Evolutionary conservation across 371 early-diverging fungal species (phyloP), one percentile per base, ranked within the genome.

Genomic region (Lichtheimia ornata): DNA sequence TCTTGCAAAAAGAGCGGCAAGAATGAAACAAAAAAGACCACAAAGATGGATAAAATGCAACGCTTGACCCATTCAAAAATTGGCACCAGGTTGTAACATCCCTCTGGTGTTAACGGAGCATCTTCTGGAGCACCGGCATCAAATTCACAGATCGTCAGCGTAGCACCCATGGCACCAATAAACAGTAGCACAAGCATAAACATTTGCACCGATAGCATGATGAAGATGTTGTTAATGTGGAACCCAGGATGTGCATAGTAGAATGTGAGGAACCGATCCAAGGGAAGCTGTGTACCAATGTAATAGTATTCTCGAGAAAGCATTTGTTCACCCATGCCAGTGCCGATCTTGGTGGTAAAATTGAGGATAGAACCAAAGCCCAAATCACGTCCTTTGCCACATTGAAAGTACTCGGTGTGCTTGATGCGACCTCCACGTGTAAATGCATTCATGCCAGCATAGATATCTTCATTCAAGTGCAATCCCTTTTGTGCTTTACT

Each of bases 261-360:
- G 66, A 94, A 93, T 5, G 94, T 93, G 64, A 95, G 72, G 72
- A 94, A 88, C 4, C 94, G 79, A 65, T 94, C 94, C 15, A 94
- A 65, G 0, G 94, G 91, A 22, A 94, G 76, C 58, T 88, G 89
- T 18, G 92, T 89, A 40, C 94, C 92, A 22, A 95, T 69, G 73
- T 91, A 91, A 71, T 94, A 94, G 69, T 94, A 88, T 66, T 94
- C 96, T 28, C 96, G 86, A 14, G 94, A 93, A 28, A 94, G 69
- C 75, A 93, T 85, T 70, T 95, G 94, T 72, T 95, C 94, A 24
- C 91, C 94, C 93, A 94, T 94, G 57, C 96, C 95, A 1, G 91
- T 90, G 30, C 94, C 93, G 49, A 94, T 93, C 72, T 95, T 95
- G 55, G 94, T 90, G 35, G 88, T 90, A 63, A 94, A 95, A 70